Evolutionary conservation across 2,329 filamentous ascomycete genomes (phyloP).

Genomic region (Penicillium fuscoglaucum): DNA sequence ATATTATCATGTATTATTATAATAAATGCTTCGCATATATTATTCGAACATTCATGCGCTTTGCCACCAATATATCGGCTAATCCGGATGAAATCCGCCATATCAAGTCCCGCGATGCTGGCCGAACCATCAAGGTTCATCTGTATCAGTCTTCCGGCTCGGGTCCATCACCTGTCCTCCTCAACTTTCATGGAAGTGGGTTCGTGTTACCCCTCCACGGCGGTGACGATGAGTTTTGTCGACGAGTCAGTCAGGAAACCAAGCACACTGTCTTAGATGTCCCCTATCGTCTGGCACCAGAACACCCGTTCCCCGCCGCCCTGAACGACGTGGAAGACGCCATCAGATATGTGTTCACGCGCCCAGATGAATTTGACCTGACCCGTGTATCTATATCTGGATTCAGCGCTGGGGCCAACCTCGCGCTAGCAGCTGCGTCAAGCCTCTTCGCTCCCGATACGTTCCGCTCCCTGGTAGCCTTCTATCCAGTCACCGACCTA

Average conservation of each 20-base stretch:
- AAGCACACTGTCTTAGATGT: slow-evolving; percentile 40
- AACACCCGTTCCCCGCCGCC: slow-evolving; percentile 43
- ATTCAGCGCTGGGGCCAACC: slow-evolving; percentile 48
- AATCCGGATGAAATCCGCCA: slow-evolving; percentile 30
- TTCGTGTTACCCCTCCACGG: slow-evolving; percentile 37
- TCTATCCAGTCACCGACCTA: slow-evolving; percentile 36
- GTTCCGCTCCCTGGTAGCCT: slow-evolving; percentile 35
- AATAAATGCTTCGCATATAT: slow-evolving; percentile 23
- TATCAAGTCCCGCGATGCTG: slow-evolving; percentile 33
- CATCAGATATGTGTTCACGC: slow-evolving; percentile 38
- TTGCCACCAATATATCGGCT: not conserved
- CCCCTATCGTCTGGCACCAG: slow-evolving; percentile 44
- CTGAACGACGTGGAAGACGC: slow-evolving; percentile 45
- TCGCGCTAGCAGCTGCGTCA: slow-evolving; percentile 38
- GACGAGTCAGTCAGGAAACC: slow-evolving; percentile 26
- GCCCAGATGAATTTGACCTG: slow-evolving; percentile 36
- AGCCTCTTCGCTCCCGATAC: slow-evolving; percentile 32
- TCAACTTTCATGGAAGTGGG: slow-evolving; percentile 40
- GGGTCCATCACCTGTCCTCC: slow-evolving; percentile 31
- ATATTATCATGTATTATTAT: slow-evolving; percentile 16
- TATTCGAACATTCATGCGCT: slow-evolving; percentile 14
- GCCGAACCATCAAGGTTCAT: slow-evolving; percentile 34
- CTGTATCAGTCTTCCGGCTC: slow-evolving; percentile 26
- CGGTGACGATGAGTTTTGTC: slow-evolving; percentile 35
- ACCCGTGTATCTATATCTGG: slow-evolving; percentile 39